Evolutionary conservation across 805 yeast genomes (phyloP), one percentile per base, ranked within the genome.

Genomic region (Saturnispora gosingensis): DNA sequence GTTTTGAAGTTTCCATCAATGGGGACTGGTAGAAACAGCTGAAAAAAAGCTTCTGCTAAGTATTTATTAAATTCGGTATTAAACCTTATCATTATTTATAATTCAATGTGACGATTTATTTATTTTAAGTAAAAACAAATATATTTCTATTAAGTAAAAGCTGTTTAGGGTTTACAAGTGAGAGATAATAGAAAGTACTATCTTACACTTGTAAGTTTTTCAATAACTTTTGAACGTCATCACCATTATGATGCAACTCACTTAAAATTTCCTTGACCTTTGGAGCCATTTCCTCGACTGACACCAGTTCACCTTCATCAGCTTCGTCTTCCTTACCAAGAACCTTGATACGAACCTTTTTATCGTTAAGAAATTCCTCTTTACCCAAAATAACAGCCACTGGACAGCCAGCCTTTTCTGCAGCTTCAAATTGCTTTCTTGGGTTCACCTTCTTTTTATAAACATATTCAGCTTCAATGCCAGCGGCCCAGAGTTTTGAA

Each of bases 341-440:
- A 55, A 81, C 76, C 75, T 93, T 93, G 55, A 93, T 83, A 72
- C 96, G 83, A 54, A 90, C 74, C 55, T 83, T 77, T 20, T 96
- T 96, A 57, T 78, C 81, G 18, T 81, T 78, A 10, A 44, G 18
- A 61, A 71, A 89, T 70, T 93, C 99, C 67, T 93, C 97, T 67
- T 91, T 95, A 61, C 99, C 99, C 52, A 93, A 74, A 58, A 93
- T 93, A 43, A 93, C 96, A 11, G 93, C 96, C 44, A 89, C 61
- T 53, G 89, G 83, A 61, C 95, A 88, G 24, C 97, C 98, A 2
- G 88, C 73, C 70, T 88, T 90, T 61, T 93, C 99, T 43, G 99
- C 98, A 48, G 97, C 95, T 61, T 91, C 98, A 58, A 93, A 93
- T 72, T 93, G 99, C 69, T 91, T 93, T 67, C 96, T 84, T 53